Conservation (phyloP, 140 eudicot species). For the Cichorium intybus region DNA sequence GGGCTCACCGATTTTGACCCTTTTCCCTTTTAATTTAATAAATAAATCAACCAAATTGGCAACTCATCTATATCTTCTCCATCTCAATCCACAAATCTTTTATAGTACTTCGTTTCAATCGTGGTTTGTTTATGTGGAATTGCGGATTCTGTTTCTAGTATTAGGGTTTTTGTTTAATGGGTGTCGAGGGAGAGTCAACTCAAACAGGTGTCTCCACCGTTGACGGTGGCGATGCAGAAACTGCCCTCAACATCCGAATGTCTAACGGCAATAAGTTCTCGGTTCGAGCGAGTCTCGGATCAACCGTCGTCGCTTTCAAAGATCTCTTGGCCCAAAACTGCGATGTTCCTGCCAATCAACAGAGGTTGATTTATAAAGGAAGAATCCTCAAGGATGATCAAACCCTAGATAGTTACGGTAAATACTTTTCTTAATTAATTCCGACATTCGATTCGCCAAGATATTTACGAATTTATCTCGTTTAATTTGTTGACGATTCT, state of each 20-base stretch:
- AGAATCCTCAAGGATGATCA: constrained; percentile 63
- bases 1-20: constrained; percentile 18
- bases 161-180: constrained; percentile 49
- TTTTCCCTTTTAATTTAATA: neutral
- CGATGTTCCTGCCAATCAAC: constrained; percentile 57
- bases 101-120: constrained; percentile 7
- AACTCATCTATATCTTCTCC: constrained; percentile 11
- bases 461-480: neutral
- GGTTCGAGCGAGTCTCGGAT: constrained; percentile 35
- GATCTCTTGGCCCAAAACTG: constrained; percentile 44
- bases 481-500: constrained; percentile 2
- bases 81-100: constrained; percentile 1
- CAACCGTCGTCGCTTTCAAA: constrained; percentile 39
- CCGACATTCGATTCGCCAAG: neutral
- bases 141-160: constrained; percentile 14
- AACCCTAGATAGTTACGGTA: constrained; percentile 61
- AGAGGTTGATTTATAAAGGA: constrained; percentile 57
- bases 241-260: constrained; percentile 46
- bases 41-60: neutral
- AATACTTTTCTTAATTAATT: neutral
- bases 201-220: constrained; percentile 25
- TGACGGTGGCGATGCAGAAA: constrained; percentile 32
- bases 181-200: constrained; percentile 56
- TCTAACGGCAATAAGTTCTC: constrained; percentile 57
- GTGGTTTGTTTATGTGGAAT: constrained; percentile 13